Evolutionary conservation across 106 monocot genomes (phyloP).

Genomic region (Allium fistulosum): DNA sequence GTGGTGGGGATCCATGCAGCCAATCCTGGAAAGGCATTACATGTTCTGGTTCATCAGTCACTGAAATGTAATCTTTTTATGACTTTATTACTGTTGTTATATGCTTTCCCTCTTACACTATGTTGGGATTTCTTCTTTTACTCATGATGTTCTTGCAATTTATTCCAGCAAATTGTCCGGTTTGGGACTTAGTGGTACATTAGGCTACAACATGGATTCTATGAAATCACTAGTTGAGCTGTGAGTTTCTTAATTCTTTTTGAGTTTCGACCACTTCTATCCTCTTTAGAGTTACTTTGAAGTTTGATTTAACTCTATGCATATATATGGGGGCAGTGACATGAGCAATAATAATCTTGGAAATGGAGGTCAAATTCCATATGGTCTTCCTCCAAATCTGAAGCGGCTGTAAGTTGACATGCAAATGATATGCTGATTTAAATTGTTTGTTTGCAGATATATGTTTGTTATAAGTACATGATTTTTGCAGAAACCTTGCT

Average conservation of each 20-base stretch:
- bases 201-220: slow-evolving; percentile 24
- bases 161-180: slow-evolving; percentile 21
- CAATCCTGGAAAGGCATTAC: slow-evolving; percentile 45
- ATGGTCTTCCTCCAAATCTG: slow-evolving; percentile 61
- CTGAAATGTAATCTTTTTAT: slow-evolving; percentile 22
- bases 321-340: slow-evolving; percentile 32
- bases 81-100: not conserved
- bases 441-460: not conserved
- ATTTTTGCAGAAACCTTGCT: slow-evolving; percentile 42
- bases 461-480: slow-evolving; percentile 1
- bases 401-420: slow-evolving; percentile 40
- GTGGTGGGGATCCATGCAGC: slow-evolving; percentile 43
- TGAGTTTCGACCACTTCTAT: not conserved
- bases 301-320: not conserved
- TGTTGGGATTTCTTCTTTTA: not conserved
- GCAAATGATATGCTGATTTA: not conserved
- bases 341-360: slow-evolving; percentile 72
- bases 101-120: not conserved
- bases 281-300: not conserved
- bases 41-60: slow-evolving; percentile 51
- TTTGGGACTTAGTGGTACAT: slow-evolving; percentile 28
- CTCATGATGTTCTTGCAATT: not conserved
- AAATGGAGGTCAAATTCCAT: slow-evolving; percentile 35
- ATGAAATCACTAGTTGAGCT: slow-evolving; percentile 45
- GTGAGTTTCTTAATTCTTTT: slow-evolving; percentile 17